phyloP scores from a whole-genome alignment of 2,329 filamentous ascomycete species.

The Xylaria multiplex region DNA sequence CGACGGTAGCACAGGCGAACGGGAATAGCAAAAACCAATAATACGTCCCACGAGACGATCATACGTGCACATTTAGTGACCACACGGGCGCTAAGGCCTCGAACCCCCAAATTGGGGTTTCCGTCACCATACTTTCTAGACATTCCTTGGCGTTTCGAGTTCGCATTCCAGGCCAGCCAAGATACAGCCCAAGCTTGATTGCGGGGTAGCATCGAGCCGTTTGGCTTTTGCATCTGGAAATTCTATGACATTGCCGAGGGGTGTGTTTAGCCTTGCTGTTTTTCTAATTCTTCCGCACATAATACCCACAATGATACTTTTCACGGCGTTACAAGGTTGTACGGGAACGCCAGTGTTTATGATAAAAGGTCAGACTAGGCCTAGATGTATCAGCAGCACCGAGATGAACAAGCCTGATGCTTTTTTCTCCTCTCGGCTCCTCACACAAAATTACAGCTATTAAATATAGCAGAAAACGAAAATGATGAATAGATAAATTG shows the following conservation, averaged over 20 bases:
- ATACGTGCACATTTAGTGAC: slow-evolving; percentile 9
- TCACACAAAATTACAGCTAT: slow-evolving; percentile 20
- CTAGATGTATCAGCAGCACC: slow-evolving; percentile 15
- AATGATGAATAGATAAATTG: slow-evolving; percentile 32
- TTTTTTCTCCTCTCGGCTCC: slow-evolving; percentile 9
- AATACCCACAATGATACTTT: slow-evolving; percentile 44
- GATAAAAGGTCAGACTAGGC: slow-evolving; percentile 20
- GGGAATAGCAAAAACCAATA: not conserved
- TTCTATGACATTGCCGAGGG: slow-evolving; percentile 13
- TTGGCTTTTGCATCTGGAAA: slow-evolving; percentile 31
- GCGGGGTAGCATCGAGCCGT: slow-evolving; percentile 11
- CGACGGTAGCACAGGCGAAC: not conserved
- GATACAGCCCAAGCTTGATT: not conserved
- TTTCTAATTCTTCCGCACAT: slow-evolving; percentile 34
- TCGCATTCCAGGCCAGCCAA: slow-evolving; percentile 4
- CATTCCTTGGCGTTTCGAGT: slow-evolving; percentile 19
- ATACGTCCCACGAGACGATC: slow-evolving; percentile 5
- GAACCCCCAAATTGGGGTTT: not conserved
- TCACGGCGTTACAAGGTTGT: slow-evolving; percentile 35
- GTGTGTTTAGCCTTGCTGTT: slow-evolving; percentile 24
- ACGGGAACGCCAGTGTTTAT: slow-evolving; percentile 11
- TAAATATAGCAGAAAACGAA: slow-evolving; percentile 22
- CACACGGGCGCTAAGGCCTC: slow-evolving; percentile 6
- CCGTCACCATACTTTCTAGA: slow-evolving; percentile 6
- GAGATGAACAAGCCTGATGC: slow-evolving; percentile 20